Conservation (phyloP, 1,284 basidiomycete genomes). For the Violaceomyces palustris region DNA sequence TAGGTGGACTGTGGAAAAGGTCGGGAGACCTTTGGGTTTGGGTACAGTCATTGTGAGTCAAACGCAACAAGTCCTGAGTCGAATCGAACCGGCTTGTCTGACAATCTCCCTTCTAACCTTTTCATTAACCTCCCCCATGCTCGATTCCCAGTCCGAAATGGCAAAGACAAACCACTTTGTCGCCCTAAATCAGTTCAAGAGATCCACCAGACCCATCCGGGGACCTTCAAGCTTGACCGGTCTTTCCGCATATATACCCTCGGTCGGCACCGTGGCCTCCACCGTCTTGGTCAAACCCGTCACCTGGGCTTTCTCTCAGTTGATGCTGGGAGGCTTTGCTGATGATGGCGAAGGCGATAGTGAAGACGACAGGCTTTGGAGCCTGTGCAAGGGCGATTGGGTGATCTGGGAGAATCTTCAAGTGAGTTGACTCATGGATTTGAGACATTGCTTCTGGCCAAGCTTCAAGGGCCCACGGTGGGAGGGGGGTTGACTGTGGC, state of each 20-base stretch:
- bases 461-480: too few relatives aligned
- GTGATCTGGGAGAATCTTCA: constrained; percentile 67
- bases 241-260: constrained; percentile 8
- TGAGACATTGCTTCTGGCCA: too few relatives aligned
- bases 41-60: constrained; percentile 68
- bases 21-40: constrained; percentile 74
- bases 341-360: constrained; percentile 56
- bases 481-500: too few relatives aligned
- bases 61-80: too few relatives aligned
- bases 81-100: too few relatives aligned
- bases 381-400: constrained; percentile 62
- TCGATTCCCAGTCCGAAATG: constrained; percentile 9
- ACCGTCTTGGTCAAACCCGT: constrained; percentile 9
- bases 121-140: too few relatives aligned
- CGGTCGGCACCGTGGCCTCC: constrained; percentile 4
- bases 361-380: constrained; percentile 55
- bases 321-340: constrained; percentile 65
- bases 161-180: constrained; percentile 55
- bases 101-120: too few relatives aligned
- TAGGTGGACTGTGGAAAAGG: constrained; percentile 50
- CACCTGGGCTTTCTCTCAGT: constrained; percentile 71
- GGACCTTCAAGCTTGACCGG: constrained; percentile 56
- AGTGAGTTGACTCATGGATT: too few relatives aligned
- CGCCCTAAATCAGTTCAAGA: constrained; percentile 62
- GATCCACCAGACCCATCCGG: constrained; percentile 63